Base-by-base conservation (phyloP, 805 yeast species). In the Lipomyces kockii region DNA sequence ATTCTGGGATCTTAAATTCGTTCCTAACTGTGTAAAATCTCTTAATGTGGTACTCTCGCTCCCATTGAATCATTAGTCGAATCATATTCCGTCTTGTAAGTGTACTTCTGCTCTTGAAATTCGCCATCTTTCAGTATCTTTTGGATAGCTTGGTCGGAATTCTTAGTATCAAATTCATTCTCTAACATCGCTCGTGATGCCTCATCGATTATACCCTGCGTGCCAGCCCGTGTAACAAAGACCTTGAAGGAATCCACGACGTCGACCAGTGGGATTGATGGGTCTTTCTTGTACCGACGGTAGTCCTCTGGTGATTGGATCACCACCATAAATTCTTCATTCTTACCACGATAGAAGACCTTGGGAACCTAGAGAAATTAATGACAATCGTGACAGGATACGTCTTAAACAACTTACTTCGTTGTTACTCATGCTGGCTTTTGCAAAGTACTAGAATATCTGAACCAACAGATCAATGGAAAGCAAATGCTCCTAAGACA, bases 141-240 rank as follows among this genome's bases (percentile, higher is more conserved):
- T 64, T 83, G 83, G 64, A 91, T 83, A n/a, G 85, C 83, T 34
- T 85, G 88, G 63, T 88, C 91, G 53, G 79, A 80, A 60, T 82
- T 79, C 9, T 71, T 75, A 32, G 84, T 80, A 35, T 92, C 94
- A 71, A 92, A 91, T 74, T 91, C 95, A 70, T 84, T 84, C 61
- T 82, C 70, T 52, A 91, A 76, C 67, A 87, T 89, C 22, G 81
- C 80, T 64, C 85, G 84, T 7, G 94, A 88, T 1, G 94, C 97
- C 73, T 85, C 87, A 61, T 88, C 90, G 32, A 89, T 76, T 8
- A 83, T 82, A 65, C 97, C 97, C 73, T 86, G 90, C 2, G 86
- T 80, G 39, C 97, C 97, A 29, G 81, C 81, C 68, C 83, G 83
- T 64, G 86, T 84, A 27, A 84, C 82, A 75, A 83, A 92, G n/a